Conservation (phyloP, 768 basidiomycete genomes). For the Pulveroboletus ravenelii region DNA sequence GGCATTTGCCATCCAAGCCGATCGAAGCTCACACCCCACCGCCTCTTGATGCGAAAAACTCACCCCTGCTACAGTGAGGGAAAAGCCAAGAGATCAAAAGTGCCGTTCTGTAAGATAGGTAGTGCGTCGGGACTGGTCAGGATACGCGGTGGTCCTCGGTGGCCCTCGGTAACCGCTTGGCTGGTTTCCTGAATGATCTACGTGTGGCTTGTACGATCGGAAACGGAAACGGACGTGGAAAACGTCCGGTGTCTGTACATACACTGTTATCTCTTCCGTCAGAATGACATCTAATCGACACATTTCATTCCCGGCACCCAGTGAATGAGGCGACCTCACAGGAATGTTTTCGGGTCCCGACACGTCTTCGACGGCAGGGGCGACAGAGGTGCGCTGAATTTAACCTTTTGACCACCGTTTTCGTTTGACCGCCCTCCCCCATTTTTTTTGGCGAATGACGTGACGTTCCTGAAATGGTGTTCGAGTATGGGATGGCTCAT, state of each 20-base stretch:
- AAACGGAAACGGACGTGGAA: too few species aligned
- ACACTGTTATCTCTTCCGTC: not conserved
- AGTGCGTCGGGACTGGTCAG: too few species aligned
- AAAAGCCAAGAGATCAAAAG: too few species aligned
- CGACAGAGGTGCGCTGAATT: not conserved
- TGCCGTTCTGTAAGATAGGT: too few species aligned
- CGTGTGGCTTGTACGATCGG: too few species aligned
- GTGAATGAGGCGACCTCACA: not conserved
- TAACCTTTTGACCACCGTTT: slow-evolving; percentile 4
- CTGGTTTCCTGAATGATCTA: too few species aligned
- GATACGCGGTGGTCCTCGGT: too few species aligned
- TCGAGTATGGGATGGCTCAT: too few species aligned
- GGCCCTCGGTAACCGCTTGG: too few species aligned
- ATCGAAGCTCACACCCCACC: not conserved
- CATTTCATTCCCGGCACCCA: not conserved
- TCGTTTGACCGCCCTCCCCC: too few species aligned
- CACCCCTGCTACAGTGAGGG: too few species aligned
- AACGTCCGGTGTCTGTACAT: not conserved
- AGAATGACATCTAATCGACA: not conserved
- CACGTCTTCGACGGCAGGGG: not conserved
- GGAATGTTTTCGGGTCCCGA: not conserved
- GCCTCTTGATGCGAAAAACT: not conserved
- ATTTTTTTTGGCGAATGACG: not conserved
- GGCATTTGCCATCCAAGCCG: not conserved
- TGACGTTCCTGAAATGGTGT: too few species aligned